These are phyloP conservation scores for Hypoxylon sp. DNA, from an alignment of 2,329 filamentous ascomycete genomes.

Conservation along the genomic window DNA sequence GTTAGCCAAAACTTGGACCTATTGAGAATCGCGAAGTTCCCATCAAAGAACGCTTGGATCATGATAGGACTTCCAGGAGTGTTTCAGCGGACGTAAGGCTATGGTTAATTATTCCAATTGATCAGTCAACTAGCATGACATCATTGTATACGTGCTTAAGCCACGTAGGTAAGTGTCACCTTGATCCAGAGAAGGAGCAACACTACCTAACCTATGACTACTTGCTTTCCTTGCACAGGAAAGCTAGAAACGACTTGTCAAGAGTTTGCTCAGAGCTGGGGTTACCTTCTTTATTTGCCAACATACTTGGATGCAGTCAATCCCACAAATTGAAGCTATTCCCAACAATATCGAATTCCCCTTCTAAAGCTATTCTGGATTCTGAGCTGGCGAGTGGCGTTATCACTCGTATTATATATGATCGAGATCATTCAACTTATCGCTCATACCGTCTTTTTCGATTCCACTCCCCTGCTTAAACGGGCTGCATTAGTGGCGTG, in stretches of 20 bases:
- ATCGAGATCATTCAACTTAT: constrained; percentile 14
- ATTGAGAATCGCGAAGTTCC: background rate
- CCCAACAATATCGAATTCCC: constrained; percentile 27
- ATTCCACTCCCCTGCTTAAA: constrained; percentile 37
- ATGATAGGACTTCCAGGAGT: background rate
- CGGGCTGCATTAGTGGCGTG: constrained; percentile 43
- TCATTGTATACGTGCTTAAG: constrained; percentile 10
- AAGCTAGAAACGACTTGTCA: background rate
- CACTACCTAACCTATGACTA: background rate
- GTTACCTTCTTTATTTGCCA: background rate
- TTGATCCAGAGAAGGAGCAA: background rate
- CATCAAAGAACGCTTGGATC: constrained; percentile 7
- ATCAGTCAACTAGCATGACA: constrained; percentile 11
- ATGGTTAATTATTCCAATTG: constrained; percentile 9
- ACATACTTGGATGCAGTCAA: background rate
- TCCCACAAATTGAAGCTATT: constrained; percentile 38
- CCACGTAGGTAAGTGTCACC: constrained; percentile 11
- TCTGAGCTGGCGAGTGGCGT: constrained; percentile 18
- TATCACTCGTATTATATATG: constrained; percentile 25
- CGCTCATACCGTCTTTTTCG: constrained; percentile 40
- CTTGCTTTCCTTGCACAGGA: background rate
- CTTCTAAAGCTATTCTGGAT: background rate
- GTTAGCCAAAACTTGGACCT: constrained; percentile 11
- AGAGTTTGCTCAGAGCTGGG: background rate
- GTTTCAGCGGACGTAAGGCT: constrained; percentile 1